Percentiles rank a stretch among this genome's conserved stretches.
These are phyloP conservation scores for Aspergillus thermomutatus DNA, from an alignment of 2,329 filamentous ascomycete genomes.

Conservation along the genomic window DNA sequence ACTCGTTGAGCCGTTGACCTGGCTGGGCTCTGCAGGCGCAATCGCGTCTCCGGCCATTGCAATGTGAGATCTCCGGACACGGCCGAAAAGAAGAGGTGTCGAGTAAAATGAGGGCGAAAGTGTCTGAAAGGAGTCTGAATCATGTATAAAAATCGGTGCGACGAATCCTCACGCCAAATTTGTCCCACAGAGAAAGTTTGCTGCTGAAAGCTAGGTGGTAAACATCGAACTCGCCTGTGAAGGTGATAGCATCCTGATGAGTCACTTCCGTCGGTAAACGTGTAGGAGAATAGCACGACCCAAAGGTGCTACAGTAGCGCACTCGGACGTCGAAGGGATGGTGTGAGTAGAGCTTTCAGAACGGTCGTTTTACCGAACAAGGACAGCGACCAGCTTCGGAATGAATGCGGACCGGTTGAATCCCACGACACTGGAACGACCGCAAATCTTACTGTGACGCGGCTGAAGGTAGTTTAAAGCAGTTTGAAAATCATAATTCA, in stretches of 20 bases:
- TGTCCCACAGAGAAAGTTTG: neutral
- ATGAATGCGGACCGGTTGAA: neutral
- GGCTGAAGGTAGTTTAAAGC: neutral
- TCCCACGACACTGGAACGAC: neutral
- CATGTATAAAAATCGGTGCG: neutral
- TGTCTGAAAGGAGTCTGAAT: neutral
- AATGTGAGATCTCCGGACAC: neutral
- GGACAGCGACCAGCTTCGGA: neutral
- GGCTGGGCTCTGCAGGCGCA: constrained; percentile 14
- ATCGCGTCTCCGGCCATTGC: constrained; percentile 23
- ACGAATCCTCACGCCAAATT: neutral
- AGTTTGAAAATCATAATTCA: neutral
- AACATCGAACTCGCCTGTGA: constrained; percentile 6
- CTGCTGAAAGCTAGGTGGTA: constrained; percentile 4
- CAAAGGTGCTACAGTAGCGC: neutral
- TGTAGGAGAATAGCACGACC: neutral
- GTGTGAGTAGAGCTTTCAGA: neutral
- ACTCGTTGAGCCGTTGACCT: constrained; percentile 19
- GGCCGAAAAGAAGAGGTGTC: neutral
- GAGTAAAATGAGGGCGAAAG: neutral
- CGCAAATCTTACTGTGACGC: neutral
- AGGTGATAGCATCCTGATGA: constrained; percentile 11
- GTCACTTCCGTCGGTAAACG: neutral
- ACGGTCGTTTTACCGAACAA: neutral
- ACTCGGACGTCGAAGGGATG: neutral